A percentile compares a stretch with the other conserved stretches of the same genome.
These are phyloP conservation scores for Pyrus betulifolia DNA, from an alignment of 306 rosid genomes.

Conservation along the genomic window DNA sequence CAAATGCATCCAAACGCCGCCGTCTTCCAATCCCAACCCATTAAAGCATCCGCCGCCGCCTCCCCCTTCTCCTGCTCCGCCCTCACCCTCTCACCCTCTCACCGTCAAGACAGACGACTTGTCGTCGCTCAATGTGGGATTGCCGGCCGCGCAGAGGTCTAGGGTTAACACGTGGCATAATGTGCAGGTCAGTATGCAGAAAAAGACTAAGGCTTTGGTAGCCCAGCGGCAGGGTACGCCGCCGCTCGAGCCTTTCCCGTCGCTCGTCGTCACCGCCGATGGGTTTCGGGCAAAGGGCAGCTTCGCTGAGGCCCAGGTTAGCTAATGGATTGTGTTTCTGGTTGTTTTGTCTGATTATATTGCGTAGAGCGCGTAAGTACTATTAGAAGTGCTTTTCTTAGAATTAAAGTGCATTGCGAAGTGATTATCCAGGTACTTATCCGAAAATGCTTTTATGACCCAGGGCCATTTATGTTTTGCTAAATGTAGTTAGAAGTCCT, in stretches of 20 bases:
- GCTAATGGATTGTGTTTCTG: background rate
- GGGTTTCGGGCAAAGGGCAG: slow-evolving; percentile 70
- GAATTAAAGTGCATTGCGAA: background rate
- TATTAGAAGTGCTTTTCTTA: background rate
- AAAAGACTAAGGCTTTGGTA: slow-evolving; percentile 62
- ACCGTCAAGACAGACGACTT: slow-evolving; percentile 59
- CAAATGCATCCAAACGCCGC: slow-evolving; percentile 30
- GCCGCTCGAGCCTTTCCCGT: slow-evolving; percentile 69
- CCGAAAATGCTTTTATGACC: background rate
- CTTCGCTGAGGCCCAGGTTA: slow-evolving; percentile 94
- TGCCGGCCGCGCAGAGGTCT: slow-evolving; percentile 49
- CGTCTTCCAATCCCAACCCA: slow-evolving; percentile 4
- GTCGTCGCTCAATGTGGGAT: slow-evolving; percentile 55
- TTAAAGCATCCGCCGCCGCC: background rate
- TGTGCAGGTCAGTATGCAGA: slow-evolving; percentile 75
- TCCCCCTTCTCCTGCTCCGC: slow-evolving; percentile 44
- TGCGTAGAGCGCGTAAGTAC: background rate
- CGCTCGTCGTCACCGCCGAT: slow-evolving; percentile 53
- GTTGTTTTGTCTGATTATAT: background rate
- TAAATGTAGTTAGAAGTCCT: background rate
- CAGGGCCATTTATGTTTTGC: background rate
- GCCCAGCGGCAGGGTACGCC: slow-evolving; percentile 56
- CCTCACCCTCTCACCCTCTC: slow-evolving; percentile 29
- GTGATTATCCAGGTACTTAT: too few relatives aligned
- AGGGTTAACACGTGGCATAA: slow-evolving; percentile 94